Base-by-base conservation (phyloP, 768 basidiomycete species). In the Pisolithus marmoratus region DNA sequence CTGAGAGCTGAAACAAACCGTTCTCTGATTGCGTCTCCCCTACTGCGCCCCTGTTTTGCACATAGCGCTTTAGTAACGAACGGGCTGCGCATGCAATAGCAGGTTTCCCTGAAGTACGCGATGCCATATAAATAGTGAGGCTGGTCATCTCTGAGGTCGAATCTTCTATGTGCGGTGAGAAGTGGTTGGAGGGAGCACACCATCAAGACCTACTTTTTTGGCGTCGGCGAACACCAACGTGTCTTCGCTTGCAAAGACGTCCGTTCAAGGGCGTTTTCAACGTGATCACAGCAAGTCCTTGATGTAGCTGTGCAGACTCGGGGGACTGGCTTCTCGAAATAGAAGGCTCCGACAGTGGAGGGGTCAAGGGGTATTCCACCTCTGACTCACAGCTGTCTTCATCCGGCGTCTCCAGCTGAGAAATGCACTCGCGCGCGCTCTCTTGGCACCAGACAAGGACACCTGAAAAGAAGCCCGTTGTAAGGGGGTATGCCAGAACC, bases 321-420 rank as follows among this genome's bases (percentile, higher is more conserved):
- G 85, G 84, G 2, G 84, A 84, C 23, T 82, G 69, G 26, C 83
- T 74, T 51, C 82, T 74, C 11, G 87, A 87, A 23, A 78, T 80
- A 23, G 85, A 81, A 59, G 76, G 77, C 63, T 88, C 87, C 8
- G 88, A 90, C 17, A 78, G 70, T 3, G 88, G 89, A n/a, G 88
- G 89, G 0, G 88, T 90, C 41, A 81, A 71, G 38, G 88, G 89
- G 64, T 83, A 89, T 60, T 82, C 79, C 3, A 78, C 65, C 50
- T 87, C 85, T 19, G 80, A 79, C 51, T 77, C 78, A 49, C 72
- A 71, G 19, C 69, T 70, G 27, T 75, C 68, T 49, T 55, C 57
- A 27, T 36, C 59, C 44, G 31, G 46, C 50, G 63, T 66, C 48
- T 58, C 52, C 51, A 53, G 43, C 8, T 55, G 43, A 49, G 69